Percentiles rank a stretch among this genome's conserved stretches.
These are phyloP conservation scores for Aureobasidium musti DNA, from an alignment of 2,329 filamentous ascomycete genomes.

Conservation along the genomic window DNA sequence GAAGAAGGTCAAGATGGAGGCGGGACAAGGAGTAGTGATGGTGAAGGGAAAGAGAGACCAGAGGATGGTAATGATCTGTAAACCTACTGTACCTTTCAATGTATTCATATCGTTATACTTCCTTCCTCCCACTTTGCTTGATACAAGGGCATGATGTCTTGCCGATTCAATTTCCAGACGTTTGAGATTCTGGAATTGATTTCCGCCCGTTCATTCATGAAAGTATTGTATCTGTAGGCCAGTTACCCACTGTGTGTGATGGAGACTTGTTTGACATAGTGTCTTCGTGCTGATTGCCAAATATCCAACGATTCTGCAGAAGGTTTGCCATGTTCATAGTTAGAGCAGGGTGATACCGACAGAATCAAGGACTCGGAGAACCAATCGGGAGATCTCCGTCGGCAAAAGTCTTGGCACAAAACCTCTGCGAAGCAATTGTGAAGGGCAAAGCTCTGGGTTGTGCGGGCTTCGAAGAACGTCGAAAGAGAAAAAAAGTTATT, in stretches of 20 bases:
- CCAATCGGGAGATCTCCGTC: constrained; percentile 13
- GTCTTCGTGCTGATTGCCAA: too few species aligned
- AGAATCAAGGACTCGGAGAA: background rate
- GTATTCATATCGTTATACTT: background rate
- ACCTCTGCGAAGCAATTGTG: constrained; percentile 11
- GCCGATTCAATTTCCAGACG: too few species aligned
- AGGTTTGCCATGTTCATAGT: background rate
- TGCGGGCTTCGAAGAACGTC: constrained; percentile 10
- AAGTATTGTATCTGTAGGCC: too few species aligned
- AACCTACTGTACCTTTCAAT: background rate
- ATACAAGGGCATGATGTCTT: too few species aligned
- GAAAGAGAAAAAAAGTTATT: constrained; percentile 14
- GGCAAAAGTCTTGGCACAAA: constrained; percentile 23
- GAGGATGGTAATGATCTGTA: constrained; percentile 10
- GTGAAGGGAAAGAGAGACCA: background rate
- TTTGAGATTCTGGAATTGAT: background rate
- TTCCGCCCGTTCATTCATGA: too few species aligned
- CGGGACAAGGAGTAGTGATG: background rate
- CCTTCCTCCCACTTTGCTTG: too few species aligned
- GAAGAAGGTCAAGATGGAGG: background rate
- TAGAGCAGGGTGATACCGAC: background rate
- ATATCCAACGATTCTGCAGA: background rate
- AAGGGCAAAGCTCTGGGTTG: background rate
- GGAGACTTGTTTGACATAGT: background rate
- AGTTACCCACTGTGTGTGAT: background rate